Evolutionary conservation across 177 flowering plant species (phyloP).

Genomic region (Vitis hybrid): DNA sequence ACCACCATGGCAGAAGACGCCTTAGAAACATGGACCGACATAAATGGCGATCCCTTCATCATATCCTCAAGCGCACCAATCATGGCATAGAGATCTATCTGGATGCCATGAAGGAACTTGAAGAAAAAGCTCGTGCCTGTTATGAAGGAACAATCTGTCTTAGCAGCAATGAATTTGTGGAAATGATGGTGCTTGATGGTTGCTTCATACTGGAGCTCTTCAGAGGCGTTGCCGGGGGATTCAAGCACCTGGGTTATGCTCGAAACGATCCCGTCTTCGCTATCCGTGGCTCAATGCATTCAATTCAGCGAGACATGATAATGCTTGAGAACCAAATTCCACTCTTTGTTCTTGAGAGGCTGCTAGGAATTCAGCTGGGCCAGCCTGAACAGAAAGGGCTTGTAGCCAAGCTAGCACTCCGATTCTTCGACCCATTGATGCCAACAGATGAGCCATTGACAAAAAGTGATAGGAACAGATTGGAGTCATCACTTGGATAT

Average conservation of each 20-base stretch:
- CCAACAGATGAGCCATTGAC: conserved; percentile 76
- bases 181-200: conserved; percentile 81
- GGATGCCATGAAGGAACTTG: conserved; percentile 54
- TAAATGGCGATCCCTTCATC: conserved; percentile 71
- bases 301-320: conserved; percentile 82
- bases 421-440: conserved; percentile 75
- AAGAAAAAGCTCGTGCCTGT: conserved; percentile 64
- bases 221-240: conserved; percentile 60
- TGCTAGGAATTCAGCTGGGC: conserved; percentile 52
- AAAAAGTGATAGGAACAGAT: conserved; percentile 32
- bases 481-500: conserved; percentile 39
- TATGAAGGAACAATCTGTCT: conserved; percentile 56
- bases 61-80: conserved; percentile 48
- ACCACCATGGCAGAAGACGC: conserved; percentile 60
- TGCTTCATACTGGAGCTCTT: conserved; percentile 79
- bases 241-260: conserved; percentile 62
- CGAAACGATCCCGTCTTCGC: conserved; percentile 78
- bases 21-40: conserved; percentile 71
- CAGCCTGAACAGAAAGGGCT: conserved; percentile 41
- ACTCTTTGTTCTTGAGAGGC: conserved; percentile 53
- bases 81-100: conserved; percentile 54
- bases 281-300: conserved; percentile 77
- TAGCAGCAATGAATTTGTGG: conserved; percentile 64
- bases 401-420: conserved; percentile 52
- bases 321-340: conserved; percentile 93